Conservation (phyloP, 73 alveolate species). For the Stentor coeruleus region DNA sequence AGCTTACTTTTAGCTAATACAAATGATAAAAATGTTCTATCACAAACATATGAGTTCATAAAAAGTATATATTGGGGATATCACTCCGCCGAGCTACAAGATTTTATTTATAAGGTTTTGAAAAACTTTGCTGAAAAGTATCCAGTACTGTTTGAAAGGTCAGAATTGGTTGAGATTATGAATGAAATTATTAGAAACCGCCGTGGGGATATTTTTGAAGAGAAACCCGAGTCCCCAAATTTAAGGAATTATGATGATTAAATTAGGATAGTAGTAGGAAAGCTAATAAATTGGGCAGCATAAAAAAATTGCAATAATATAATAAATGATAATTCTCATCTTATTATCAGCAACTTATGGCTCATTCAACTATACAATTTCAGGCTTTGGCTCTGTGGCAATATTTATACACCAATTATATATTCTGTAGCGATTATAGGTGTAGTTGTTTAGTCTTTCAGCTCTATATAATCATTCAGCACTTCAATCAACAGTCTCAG, state of each 20-base stretch:
- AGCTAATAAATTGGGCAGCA: too few species aligned
- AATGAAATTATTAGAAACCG: constrained; percentile 47
- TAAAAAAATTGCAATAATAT: too few species aligned
- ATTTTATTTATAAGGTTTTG: constrained; percentile 50
- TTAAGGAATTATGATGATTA: not conserved
- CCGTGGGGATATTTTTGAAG: constrained; percentile 64
- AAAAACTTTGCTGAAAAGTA: constrained; percentile 57
- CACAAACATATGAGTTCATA: constrained; percentile 50
- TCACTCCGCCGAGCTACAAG: constrained; percentile 33
- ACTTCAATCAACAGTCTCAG: not conserved
- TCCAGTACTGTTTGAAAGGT: constrained; percentile 39
- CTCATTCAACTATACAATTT: constrained; percentile 25
- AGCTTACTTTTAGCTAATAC: constrained; percentile 45
- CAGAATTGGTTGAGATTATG: constrained; percentile 55
- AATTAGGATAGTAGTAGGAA: too few species aligned
- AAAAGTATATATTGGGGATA: constrained; percentile 45
- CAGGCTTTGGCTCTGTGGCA: constrained; percentile 42
- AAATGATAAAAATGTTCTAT: constrained; percentile 40
- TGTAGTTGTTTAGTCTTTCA: constrained; percentile 22
- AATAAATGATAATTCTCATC: too few species aligned
- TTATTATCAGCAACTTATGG: too few species aligned
- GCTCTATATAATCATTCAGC: not conserved
- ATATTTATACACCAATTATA: constrained; percentile 38
- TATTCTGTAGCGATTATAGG: constrained; percentile 26
- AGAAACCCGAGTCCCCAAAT: not conserved